A percentile compares a stretch with the other conserved stretches of the same genome.
phyloP scores from a whole-genome alignment of 106 monocot genomes.

The Hemerocallis citrina region DNA sequence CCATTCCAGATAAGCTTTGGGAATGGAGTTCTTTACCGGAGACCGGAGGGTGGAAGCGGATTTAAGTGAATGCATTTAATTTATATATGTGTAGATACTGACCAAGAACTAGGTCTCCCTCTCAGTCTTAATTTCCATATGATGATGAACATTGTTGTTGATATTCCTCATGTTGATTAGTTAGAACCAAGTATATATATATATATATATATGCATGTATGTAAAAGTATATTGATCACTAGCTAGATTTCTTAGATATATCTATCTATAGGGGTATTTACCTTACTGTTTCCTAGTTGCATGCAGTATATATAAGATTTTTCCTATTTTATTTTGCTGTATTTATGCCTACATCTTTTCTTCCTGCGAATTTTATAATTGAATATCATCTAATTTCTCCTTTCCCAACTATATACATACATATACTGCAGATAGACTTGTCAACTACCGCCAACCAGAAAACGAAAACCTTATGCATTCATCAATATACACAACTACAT shows the following conservation, averaged over 20 bases:
- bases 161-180: too few species aligned
- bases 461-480: too few species aligned
- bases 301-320: too few species aligned
- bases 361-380: too few species aligned
- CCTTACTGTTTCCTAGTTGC: too few species aligned
- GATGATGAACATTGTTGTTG: not conserved
- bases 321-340: too few species aligned
- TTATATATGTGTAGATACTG: not conserved
- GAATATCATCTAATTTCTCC: too few species aligned
- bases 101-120: not conserved
- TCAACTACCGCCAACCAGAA: not conserved
- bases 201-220: not conserved
- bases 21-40: not conserved
- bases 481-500: too few species aligned
- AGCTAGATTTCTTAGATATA: not conserved
- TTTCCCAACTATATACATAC: too few species aligned
- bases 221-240: not conserved
- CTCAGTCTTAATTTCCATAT: not conserved
- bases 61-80: conserved; percentile 2
- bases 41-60: not conserved
- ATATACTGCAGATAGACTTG: not conserved
- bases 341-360: too few species aligned
- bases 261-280: too few species aligned
- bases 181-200: not conserved
- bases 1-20: conserved; percentile 5